Evolutionary conservation across 2,329 filamentous ascomycete species (phyloP).

Genomic region (Paecilomyces niveus): DNA sequence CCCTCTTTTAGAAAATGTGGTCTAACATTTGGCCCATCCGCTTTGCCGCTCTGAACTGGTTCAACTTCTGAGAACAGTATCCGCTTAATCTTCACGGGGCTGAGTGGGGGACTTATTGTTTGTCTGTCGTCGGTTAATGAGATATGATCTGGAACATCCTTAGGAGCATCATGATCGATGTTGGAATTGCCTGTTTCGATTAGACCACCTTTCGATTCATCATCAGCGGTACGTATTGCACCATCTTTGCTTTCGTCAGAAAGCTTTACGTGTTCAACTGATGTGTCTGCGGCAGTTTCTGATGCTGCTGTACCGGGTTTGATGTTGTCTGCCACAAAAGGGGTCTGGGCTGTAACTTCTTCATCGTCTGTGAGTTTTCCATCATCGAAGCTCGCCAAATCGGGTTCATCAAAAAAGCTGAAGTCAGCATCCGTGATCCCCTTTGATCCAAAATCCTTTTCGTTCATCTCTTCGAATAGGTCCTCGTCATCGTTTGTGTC

Average conservation of each 20-base stretch:
- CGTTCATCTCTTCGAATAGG: slow-evolving; percentile 52
- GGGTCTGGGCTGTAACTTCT: slow-evolving; percentile 3
- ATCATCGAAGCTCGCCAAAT: slow-evolving; percentile 19
- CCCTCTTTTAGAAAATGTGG: slow-evolving; percentile 5
- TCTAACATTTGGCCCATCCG: neutral
- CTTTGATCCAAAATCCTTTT: slow-evolving; percentile 46
- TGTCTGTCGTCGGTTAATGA: slow-evolving; percentile 13
- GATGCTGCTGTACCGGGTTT: neutral
- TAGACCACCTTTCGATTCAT: slow-evolving; percentile 7
- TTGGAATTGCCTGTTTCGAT: neutral
- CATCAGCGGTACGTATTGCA: slow-evolving; percentile 3
- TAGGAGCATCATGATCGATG: neutral
- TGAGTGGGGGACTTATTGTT: slow-evolving; percentile 33
- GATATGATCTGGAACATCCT: slow-evolving; percentile 5
- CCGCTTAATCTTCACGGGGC: slow-evolving; percentile 35
- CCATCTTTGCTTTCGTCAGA: neutral
- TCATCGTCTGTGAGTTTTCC: slow-evolving; percentile 8
- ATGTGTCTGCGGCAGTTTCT: neutral
- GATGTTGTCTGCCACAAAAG: neutral
- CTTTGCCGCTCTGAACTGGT: slow-evolving; percentile 3
- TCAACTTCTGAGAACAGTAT: slow-evolving; percentile 33
- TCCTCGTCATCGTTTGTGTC: slow-evolving; percentile 44
- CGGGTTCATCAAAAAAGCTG: slow-evolving; percentile 56
- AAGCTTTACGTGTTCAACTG: neutral
- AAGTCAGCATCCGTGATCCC: slow-evolving; percentile 58